phyloP scores from a whole-genome alignment of 805 yeast species.

The Groenewaldozyma salmanticensis region DNA sequence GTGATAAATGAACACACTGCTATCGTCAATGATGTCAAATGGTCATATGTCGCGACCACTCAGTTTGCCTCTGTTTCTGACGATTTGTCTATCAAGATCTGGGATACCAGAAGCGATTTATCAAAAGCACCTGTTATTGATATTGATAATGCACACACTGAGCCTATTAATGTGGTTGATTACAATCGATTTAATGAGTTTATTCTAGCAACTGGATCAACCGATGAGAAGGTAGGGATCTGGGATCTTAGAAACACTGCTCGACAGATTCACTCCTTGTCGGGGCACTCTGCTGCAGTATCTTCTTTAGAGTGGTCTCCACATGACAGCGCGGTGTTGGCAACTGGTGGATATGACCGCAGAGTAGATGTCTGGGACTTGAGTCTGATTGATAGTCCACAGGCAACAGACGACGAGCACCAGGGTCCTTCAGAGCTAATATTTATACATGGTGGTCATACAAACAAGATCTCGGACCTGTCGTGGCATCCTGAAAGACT shows the following conservation, averaged over 20 bases:
- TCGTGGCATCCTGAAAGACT: slow-evolving; percentile 55
- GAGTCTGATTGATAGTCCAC: slow-evolving; percentile 39
- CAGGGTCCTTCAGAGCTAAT: slow-evolving; percentile 66
- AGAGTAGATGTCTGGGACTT: slow-evolving; percentile 72
- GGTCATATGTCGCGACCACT: slow-evolving; percentile 36
- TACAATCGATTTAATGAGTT: slow-evolving; percentile 47
- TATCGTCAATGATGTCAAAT: slow-evolving; percentile 57
- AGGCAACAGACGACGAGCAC: slow-evolving; percentile 38
- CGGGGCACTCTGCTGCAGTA: slow-evolving; percentile 55
- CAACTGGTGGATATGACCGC: slow-evolving; percentile 58
- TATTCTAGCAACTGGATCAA: slow-evolving; percentile 66
- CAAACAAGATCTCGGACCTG: slow-evolving; percentile 55
- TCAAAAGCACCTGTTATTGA: slow-evolving; percentile 29
- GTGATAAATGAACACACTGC: slow-evolving; percentile 38
- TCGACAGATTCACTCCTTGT: slow-evolving; percentile 50
- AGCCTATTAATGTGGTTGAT: slow-evolving; percentile 50
- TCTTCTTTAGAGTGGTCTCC: slow-evolving; percentile 48
- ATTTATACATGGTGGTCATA: slow-evolving; percentile 84
- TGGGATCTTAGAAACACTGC: slow-evolving; percentile 66
- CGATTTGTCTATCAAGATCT: slow-evolving; percentile 51
- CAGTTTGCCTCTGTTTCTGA: slow-evolving; percentile 67
- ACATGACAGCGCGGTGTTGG: slow-evolving; percentile 40
- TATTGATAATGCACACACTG: slow-evolving; percentile 13
- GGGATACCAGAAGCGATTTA: slow-evolving; percentile 39
- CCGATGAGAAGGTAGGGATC: slow-evolving; percentile 57